Conservation (phyloP, 176 grass and related monocot species). For the Olyra latifolia region DNA sequence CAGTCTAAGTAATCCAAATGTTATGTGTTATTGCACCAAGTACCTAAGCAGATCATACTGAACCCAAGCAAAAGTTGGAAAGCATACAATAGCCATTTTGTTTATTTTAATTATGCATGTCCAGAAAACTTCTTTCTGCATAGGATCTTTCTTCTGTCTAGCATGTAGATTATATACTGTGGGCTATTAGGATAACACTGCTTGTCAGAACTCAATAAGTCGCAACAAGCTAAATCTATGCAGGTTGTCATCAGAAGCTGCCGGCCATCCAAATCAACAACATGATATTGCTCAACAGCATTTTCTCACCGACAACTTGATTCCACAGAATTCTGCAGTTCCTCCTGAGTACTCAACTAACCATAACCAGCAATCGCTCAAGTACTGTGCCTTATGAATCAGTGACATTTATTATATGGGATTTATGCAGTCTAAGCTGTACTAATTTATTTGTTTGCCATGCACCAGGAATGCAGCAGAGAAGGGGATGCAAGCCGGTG, state of each 20-base stretch:
- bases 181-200: not conserved
- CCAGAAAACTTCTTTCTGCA: not conserved
- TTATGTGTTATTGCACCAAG: not conserved
- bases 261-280: conserved; percentile 48
- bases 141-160: not conserved
- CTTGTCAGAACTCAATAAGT: not conserved
- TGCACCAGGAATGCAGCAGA: conserved; percentile 66
- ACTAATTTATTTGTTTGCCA: conserved; percentile 21
- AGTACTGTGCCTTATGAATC: conserved; percentile 34
- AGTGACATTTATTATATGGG: conserved; percentile 5
- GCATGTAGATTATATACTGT: not conserved
- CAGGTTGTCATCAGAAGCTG: conserved; percentile 67
- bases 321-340: conserved; percentile 33
- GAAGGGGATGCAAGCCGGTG: conserved; percentile 62
- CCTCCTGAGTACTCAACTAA: conserved; percentile 42
- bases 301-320: conserved; percentile 41
- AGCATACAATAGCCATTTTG: not conserved
- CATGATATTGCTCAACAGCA: conserved; percentile 43
- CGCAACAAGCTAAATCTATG: conserved; percentile 3
- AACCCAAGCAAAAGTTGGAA: not conserved
- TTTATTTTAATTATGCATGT: not conserved
- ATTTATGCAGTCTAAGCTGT: conserved; percentile 13
- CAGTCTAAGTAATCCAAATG: not conserved
- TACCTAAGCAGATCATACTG: not conserved
- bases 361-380: conserved; percentile 47